phyloP scores from a whole-genome alignment of 2,329 filamentous ascomycete species.

The Pseudohalonectria lignicola region DNA sequence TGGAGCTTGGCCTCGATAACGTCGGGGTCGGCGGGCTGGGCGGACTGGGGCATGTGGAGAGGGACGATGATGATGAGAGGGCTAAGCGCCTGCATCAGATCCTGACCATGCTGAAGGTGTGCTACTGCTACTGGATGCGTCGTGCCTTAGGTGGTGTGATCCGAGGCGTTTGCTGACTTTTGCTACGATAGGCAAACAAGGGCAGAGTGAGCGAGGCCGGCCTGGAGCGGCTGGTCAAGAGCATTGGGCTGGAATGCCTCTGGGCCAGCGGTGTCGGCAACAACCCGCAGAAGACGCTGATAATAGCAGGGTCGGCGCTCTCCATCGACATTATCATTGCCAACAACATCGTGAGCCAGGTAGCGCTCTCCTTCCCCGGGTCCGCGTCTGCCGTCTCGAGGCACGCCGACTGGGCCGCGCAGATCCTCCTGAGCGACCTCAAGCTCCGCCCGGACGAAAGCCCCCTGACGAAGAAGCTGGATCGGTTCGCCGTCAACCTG shows the following conservation, averaged over 20 bases:
- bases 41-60: conserved; percentile 25
- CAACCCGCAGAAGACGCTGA: conserved; percentile 38
- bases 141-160: too few species aligned
- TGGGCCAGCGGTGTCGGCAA: conserved; percentile 42
- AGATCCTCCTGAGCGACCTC: conserved; percentile 56
- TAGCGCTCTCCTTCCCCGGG: conserved; percentile 52
- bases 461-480: conserved; percentile 58
- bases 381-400: conserved; percentile 45
- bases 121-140: too few species aligned
- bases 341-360: conserved; percentile 50
- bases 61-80: conserved; percentile 33
- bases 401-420: conserved; percentile 49
- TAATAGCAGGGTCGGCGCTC: conserved; percentile 51
- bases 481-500: conserved; percentile 61
- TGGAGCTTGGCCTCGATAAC: conserved; percentile 42
- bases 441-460: conserved; percentile 47
- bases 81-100: conserved; percentile 42
- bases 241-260: conserved; percentile 53
- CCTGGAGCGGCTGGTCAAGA: conserved; percentile 58
- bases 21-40: conserved; percentile 37
- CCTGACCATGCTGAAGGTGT: conserved; percentile 36
- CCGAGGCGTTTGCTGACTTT: too few species aligned
- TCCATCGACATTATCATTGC: conserved; percentile 50
- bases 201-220: conserved; percentile 65
- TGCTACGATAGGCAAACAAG: conserved; percentile 30